These are phyloP conservation scores for Globisporangium heterothallicum DNA, from an alignment of 352 stramenopile genomes.

Conservation along the genomic window DNA sequence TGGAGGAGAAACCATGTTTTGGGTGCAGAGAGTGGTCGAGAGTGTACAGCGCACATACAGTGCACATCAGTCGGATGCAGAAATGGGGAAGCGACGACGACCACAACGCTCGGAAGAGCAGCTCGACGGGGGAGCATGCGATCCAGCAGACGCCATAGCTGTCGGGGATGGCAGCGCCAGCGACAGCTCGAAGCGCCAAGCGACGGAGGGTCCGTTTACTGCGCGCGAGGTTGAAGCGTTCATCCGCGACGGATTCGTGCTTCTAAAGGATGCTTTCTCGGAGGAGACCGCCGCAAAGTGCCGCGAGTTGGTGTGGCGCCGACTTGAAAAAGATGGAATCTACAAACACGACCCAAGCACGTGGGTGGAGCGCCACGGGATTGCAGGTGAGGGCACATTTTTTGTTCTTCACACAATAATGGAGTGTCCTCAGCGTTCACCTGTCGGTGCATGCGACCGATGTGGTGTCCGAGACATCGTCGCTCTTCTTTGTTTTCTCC, in stretches of 20 bases:
- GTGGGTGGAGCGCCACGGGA: slow-evolving; percentile 56
- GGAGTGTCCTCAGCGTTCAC: neutral
- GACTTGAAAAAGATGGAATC: slow-evolving; percentile 32
- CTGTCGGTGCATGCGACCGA: too few species aligned
- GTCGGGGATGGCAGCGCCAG: too few species aligned
- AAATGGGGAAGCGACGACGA: slow-evolving; percentile 7
- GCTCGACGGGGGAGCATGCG: neutral
- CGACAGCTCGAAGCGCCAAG: slow-evolving; percentile 3
- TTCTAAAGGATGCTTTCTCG: slow-evolving; percentile 52
- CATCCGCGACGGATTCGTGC: slow-evolving; percentile 63
- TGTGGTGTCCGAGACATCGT: neutral
- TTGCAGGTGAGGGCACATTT: slow-evolving; percentile 27
- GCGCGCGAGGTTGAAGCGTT: slow-evolving; percentile 38
- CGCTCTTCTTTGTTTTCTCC: neutral
- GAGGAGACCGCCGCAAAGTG: slow-evolving; percentile 30
- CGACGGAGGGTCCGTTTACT: slow-evolving; percentile 18
- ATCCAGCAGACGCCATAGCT: neutral
- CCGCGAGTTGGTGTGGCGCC: slow-evolving; percentile 41
- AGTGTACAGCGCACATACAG: too few species aligned
- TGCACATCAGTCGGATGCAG: neutral
- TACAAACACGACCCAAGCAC: slow-evolving; percentile 26
- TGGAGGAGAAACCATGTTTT: slow-evolving; percentile 1
- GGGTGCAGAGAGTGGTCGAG: too few species aligned
- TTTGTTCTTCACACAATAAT: neutral
- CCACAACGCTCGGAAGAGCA: neutral